A percentile compares a stretch with the other conserved stretches of the same genome.
Evolutionary conservation across 2,329 filamentous ascomycete genomes (phyloP).

Genomic region (Elsinoe perseae): DNA sequence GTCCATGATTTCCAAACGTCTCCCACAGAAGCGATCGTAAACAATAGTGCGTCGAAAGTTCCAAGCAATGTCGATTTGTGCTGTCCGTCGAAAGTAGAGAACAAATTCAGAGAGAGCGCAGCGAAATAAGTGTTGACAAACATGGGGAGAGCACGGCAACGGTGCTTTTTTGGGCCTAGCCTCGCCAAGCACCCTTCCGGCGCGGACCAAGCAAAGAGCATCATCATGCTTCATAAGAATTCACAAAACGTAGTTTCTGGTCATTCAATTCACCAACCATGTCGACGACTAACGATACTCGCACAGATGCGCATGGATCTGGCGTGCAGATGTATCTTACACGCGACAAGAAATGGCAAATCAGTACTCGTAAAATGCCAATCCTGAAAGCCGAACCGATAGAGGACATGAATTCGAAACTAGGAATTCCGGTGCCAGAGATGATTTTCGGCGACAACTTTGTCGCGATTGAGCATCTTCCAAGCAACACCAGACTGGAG

Average conservation of each 20-base stretch:
- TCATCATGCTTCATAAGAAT: conserved; percentile 3
- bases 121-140: background rate
- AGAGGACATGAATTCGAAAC: conserved; percentile 67
- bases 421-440: conserved; percentile 85
- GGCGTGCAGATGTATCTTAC: conserved; percentile 23
- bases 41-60: background rate
- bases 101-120: background rate
- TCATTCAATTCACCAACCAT: background rate
- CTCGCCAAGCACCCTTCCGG: background rate
- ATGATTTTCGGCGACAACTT: conserved; percentile 99
- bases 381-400: conserved; percentile 91
- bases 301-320: conserved; percentile 7
- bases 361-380: conserved; percentile 80
- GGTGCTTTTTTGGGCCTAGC: background rate
- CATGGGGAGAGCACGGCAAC: background rate
- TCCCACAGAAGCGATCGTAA: background rate
- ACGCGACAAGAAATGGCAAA: conserved; percentile 33
- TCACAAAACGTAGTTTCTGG: background rate
- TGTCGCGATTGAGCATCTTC: conserved; percentile 64
- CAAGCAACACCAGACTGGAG: conserved; percentile 65
- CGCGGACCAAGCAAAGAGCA: background rate
- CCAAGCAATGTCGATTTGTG: background rate
- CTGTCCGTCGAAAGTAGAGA: background rate
- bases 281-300: conserved; percentile 46
- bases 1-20: conserved; percentile 47